A percentile compares a stretch with the other conserved stretches of the same genome.
Conservation (phyloP, 2,329 filamentous ascomycete species). For the Alternaria ventricosa region DNA sequence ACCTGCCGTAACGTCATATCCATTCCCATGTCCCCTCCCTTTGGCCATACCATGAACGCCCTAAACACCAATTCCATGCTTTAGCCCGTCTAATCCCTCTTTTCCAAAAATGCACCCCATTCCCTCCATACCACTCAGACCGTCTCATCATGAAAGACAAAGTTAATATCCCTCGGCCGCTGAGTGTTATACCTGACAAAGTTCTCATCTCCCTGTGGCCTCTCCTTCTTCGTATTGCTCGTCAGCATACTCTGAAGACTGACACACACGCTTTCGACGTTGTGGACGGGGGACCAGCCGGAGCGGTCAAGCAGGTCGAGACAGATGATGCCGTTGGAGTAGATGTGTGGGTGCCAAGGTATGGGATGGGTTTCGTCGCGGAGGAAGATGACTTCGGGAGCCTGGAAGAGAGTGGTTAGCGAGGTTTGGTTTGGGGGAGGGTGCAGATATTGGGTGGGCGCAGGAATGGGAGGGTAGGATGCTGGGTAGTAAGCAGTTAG, state of each 20-base stretch:
- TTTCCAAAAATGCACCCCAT: not conserved
- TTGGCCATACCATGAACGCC: not conserved
- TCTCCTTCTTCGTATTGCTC: conserved; percentile 88
- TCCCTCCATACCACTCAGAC: conserved; percentile 42
- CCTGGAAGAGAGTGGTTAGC: conserved; percentile 59
- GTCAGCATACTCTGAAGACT: conserved; percentile 98
- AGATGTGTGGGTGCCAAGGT: conserved; percentile 96
- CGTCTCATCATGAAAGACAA: conserved; percentile 88
- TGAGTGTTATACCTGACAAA: conserved; percentile 83
- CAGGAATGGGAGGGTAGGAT: not conserved
- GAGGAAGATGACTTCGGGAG: conserved; percentile 92
- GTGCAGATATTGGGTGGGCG: not conserved
- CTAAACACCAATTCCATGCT: not conserved
- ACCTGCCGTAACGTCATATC: not conserved
- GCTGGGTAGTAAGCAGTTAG: not conserved
- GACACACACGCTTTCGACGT: conserved; percentile 96
- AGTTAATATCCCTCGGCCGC: conserved; percentile 86
- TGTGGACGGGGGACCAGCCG: conserved; percentile 96
- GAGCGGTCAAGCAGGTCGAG: conserved; percentile 86
- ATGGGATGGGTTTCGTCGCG: conserved; percentile 67
- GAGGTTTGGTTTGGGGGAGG: not conserved
- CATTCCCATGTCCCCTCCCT: not conserved
- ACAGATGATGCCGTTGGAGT: conserved; percentile 98
- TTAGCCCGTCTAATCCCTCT: not conserved
- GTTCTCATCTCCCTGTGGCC: conserved; percentile 86